phyloP scores from a whole-genome alignment of 345 rosid genomes.

The Reutealis trisperma region DNA sequence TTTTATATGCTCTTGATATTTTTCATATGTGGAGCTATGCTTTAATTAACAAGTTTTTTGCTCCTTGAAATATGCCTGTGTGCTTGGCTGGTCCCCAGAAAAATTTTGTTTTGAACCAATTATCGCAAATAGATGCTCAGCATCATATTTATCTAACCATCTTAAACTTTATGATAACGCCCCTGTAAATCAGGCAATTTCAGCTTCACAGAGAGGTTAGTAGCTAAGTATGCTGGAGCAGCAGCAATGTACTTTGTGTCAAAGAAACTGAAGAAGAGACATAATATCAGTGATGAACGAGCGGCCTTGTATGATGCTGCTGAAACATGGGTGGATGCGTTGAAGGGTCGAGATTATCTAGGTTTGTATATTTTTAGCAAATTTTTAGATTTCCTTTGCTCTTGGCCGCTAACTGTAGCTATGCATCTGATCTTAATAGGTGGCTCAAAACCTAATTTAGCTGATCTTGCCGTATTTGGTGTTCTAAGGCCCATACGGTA shows the following conservation, averaged over 20 bases:
- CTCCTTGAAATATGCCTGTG: background rate
- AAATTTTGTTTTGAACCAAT: background rate
- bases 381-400: background rate
- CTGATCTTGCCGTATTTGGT: slow-evolving; percentile 88
- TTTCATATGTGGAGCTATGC: background rate
- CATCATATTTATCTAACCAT: background rate
- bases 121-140: background rate
- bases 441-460: slow-evolving; percentile 79
- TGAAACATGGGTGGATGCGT: slow-evolving; percentile 87
- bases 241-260: slow-evolving; percentile 92
- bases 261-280: slow-evolving; percentile 84
- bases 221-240: slow-evolving; percentile 88
- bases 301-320: slow-evolving; percentile 85
- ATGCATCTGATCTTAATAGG: slow-evolving; percentile 41
- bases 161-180: background rate
- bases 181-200: slow-evolving; percentile 65
- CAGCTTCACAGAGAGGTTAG: slow-evolving; percentile 74
- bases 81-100: background rate
- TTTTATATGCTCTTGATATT: background rate
- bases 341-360: slow-evolving; percentile 67
- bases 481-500: slow-evolving; percentile 88
- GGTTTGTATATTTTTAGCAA: slow-evolving; percentile 37
- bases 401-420: background rate
- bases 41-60: background rate
- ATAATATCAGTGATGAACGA: slow-evolving; percentile 89